Base-by-base conservation (phyloP, 805 yeast species). In the Saccharomycopsis guyanensis region DNA sequence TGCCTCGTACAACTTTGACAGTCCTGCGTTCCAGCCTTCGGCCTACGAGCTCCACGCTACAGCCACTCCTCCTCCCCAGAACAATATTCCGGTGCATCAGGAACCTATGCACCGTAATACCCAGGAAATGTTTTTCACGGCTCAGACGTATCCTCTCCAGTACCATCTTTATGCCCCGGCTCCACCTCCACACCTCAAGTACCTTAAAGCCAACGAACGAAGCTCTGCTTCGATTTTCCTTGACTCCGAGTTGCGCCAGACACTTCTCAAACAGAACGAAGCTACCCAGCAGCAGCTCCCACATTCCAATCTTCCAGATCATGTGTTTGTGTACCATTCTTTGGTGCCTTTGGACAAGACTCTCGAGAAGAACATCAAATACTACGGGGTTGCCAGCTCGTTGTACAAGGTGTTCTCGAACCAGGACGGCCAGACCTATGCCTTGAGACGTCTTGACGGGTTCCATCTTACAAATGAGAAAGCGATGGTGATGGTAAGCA, bases 161-260 rank as follows among this genome's bases (percentile, higher is more conserved):
- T 85, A 86, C 60, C 96, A 89, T 63, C 65, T 87, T 34, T 89
- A 91, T 64, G 93, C 96, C 0, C 97, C 97, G 2, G 73, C 78
- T 25, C 91, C 96, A 7, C 2, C 89, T 88, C 6, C 80, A 82
- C 57, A 61, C 80, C 40, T 70, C 72, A 35, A 62, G 7, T 78
- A 80, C 12, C 66, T 84, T 51, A 72, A 73, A 41, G 77, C 86
- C 1, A 79, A 88, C 59, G 89, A 88, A 63, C 73, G 87, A 37
- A 78, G 77, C 27, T 75, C 81, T 2, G 75, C 76, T 45, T 74
- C 73, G 47, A 69, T 93, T 57, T 89, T 89, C 59, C 73, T 91
- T 8, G 78, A 88, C 7, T 76, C 76, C 55, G 73, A 82, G 41
- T 57, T 91, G 40, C 73, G 97, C 56, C 88, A 85, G 58, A 66